phyloP scores from a whole-genome alignment of 768 basidiomycete genomes.

The Suillus subluteus region DNA sequence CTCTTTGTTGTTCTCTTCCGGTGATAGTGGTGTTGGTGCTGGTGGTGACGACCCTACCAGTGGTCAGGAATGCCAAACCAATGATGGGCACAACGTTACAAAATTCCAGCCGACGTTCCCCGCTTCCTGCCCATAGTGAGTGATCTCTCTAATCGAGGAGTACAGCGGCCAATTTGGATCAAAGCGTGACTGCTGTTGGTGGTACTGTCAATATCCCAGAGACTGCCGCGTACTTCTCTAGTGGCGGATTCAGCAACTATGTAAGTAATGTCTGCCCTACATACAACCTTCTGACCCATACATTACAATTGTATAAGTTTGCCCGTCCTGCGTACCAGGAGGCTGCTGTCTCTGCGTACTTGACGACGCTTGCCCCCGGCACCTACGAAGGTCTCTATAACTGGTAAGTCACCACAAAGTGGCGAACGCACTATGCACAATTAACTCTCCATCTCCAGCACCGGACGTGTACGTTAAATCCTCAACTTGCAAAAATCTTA shows the following conservation, averaged over 20 bases:
- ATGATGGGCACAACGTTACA: conserved; percentile 57
- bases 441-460: conserved; percentile 31
- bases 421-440: background rate
- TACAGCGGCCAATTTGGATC: background rate
- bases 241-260: conserved; percentile 56
- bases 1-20: conserved; percentile 66
- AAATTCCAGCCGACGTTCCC: conserved; percentile 66
- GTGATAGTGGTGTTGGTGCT: conserved; percentile 74
- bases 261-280: conserved; percentile 37
- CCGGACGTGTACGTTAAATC: conserved; percentile 52
- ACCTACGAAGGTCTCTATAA: conserved; percentile 66
- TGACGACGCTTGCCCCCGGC: conserved; percentile 47
- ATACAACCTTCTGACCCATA: background rate
- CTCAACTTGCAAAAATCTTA: background rate
- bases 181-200: conserved; percentile 73
- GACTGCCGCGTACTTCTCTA: conserved; percentile 61
- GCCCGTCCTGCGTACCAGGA: conserved; percentile 58
- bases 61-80: conserved; percentile 54
- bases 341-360: conserved; percentile 44
- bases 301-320: conserved; percentile 41
- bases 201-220: conserved; percentile 66
- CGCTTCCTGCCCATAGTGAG: conserved; percentile 59
- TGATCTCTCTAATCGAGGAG: background rate
- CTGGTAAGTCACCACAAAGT: conserved; percentile 38
- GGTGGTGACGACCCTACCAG: conserved; percentile 53